Evolutionary conservation across 768 basidiomycete species (phyloP).

Genomic region (Cystofilobasidium capitatum): DNA sequence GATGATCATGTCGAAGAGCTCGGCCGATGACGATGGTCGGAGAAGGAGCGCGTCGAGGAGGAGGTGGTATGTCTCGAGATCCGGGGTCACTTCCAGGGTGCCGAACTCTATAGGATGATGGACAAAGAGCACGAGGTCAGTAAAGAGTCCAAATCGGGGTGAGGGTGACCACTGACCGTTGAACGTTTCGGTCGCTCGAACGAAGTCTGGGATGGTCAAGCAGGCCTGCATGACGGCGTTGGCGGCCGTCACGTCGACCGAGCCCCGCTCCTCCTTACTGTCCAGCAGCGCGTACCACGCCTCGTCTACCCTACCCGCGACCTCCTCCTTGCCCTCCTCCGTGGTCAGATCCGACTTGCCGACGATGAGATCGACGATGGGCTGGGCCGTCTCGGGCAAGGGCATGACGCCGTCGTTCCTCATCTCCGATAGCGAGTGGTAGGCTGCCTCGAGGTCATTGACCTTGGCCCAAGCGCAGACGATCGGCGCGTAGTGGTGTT

Average conservation of each 20-base stretch:
- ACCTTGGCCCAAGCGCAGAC: slow-evolving; percentile 7
- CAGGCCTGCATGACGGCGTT: slow-evolving; percentile 21
- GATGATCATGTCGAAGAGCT: slow-evolving; percentile 4
- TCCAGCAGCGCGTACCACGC: slow-evolving; percentile 21
- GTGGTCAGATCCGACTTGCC: neutral
- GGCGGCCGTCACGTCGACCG: slow-evolving; percentile 13
- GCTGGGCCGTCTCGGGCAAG: neutral
- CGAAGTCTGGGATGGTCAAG: slow-evolving; percentile 16
- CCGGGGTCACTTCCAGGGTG: slow-evolving; percentile 6
- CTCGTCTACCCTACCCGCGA: slow-evolving; percentile 10
- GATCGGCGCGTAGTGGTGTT: slow-evolving; percentile 18
- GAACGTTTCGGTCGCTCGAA: slow-evolving; percentile 23
- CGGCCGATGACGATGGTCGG: slow-evolving; percentile 11
- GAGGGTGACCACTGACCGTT: slow-evolving; percentile 10
- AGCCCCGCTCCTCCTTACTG: slow-evolving; percentile 14
- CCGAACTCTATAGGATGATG: neutral
- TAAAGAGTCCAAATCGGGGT: neutral
- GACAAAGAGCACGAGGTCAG: neutral
- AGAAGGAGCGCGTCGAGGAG: slow-evolving; percentile 21
- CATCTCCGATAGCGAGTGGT: slow-evolving; percentile 9
- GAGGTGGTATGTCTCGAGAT: slow-evolving; percentile 23
- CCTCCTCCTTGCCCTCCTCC: neutral
- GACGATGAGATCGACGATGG: slow-evolving; percentile 11
- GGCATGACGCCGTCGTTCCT: slow-evolving; percentile 8
- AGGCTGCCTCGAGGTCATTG: slow-evolving; percentile 21